Base-by-base conservation (phyloP, 352 stramenopile genomes). In the Lagenidium sp. region DNA sequence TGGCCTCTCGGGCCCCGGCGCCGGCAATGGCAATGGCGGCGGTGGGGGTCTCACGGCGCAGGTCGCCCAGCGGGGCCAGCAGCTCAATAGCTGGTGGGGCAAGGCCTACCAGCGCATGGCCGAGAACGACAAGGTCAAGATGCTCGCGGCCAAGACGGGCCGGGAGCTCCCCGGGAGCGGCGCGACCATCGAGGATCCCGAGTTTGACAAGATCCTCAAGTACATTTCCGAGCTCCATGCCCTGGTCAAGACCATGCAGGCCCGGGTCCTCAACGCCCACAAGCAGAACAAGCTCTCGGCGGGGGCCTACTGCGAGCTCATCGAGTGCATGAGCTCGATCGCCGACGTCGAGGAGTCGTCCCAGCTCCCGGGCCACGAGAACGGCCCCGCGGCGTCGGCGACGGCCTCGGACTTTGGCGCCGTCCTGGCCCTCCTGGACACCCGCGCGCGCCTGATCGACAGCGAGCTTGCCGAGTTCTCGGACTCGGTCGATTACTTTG, bases 41-140 rank as follows among this genome's bases (percentile, higher is more conserved):
- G 8, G 31, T 6, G 38, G 21, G 15, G 21, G 7, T 1, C 32
- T 30, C 19, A 35, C 47, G 5, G 41, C 42, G 20, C 49, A 55
- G 20, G 68, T 85, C 21, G 66, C 74, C 36, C 69, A 87, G 39
- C 70, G 66, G 52, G 82, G 71, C 29, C 74, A 90, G 51, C 48
- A 59, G 55, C 63, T 90, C 41, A 73, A 85, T 40, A 82, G 65
- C 41, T 91, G 78, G 78, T 91, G 76, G 70, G 68, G 75, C 47
- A 91, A 91, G 47, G 79, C 75, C 4, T 75, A 82, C 50, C 78
- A 91, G 63, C 73, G 73, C 40, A 76, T 87, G 65, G 62, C 81
- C 6, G 78, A 91, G 67, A 85, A 84, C 47, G 69, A 84, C 50
- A 63, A 78, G 41, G 68, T 91, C 47, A 71, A 68, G 41, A 37